These are phyloP conservation scores for Monosporozyma yasuniensis DNA, from an alignment of 805 yeast species.

Conservation along the genomic window DNA sequence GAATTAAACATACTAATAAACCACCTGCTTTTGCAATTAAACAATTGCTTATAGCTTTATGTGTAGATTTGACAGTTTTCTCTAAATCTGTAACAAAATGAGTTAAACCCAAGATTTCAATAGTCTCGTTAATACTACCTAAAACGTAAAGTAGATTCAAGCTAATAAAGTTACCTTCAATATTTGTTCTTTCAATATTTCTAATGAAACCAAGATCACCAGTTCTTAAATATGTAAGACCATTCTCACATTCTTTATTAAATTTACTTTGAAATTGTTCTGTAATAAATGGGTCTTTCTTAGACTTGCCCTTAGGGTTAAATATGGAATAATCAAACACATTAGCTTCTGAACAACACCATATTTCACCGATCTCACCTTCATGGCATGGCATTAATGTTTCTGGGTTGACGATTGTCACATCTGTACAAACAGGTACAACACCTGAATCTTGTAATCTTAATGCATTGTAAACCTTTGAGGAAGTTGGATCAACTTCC, in stretches of 20 bases:
- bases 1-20: slow-evolving; percentile 66
- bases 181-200: slow-evolving; percentile 44
- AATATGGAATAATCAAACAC: slow-evolving; percentile 51
- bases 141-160: slow-evolving; percentile 77
- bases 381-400: slow-evolving; percentile 66
- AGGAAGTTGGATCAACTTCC: slow-evolving; percentile 51
- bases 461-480: slow-evolving; percentile 36
- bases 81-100: slow-evolving; percentile 87
- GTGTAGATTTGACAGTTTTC: slow-evolving; percentile 47
- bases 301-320: slow-evolving; percentile 29
- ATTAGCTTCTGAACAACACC: slow-evolving; percentile 90
- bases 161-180: slow-evolving; percentile 32
- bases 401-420: slow-evolving; percentile 93
- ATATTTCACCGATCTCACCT: slow-evolving; percentile 94
- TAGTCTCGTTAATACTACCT: slow-evolving; percentile 77
- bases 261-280: slow-evolving; percentile 58
- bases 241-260: slow-evolving; percentile 49
- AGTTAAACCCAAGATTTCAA: slow-evolving; percentile 84
- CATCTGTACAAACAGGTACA: slow-evolving; percentile 89
- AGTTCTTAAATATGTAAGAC: slow-evolving; percentile 65
- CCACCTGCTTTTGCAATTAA: slow-evolving; percentile 79
- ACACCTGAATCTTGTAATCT: slow-evolving; percentile 90
- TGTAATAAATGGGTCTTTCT: slow-evolving; percentile 42
- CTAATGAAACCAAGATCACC: slow-evolving; percentile 94
- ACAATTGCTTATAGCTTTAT: slow-evolving; percentile 36